Evolutionary conservation across 148 eudicot genomes (phyloP).

Genomic region (Cornus florida): DNA sequence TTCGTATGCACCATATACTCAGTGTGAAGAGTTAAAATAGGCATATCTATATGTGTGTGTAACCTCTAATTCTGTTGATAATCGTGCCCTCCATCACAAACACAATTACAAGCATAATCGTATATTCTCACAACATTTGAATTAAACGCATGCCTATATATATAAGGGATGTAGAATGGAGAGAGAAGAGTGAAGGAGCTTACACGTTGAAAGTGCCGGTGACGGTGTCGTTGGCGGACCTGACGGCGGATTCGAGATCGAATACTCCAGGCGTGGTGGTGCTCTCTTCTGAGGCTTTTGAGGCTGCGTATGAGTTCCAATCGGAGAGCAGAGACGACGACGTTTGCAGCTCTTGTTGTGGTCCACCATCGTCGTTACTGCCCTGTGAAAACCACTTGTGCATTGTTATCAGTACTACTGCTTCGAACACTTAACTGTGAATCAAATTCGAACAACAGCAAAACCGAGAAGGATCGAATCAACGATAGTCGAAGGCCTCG

Average conservation of each 20-base stretch:
- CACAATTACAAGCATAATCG: background rate
- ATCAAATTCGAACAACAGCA: too few relatives aligned
- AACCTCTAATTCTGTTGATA: too few relatives aligned
- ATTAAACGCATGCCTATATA: background rate
- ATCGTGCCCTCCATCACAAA: background rate
- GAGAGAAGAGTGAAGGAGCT: conserved; percentile 12
- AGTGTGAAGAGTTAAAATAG: too few relatives aligned
- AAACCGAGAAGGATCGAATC: too few relatives aligned
- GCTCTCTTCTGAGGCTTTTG: conserved; percentile 48
- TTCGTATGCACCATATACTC: too few relatives aligned
- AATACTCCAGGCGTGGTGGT: conserved; percentile 47
- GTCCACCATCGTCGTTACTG: conserved; percentile 22
- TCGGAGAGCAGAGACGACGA: conserved; percentile 71
- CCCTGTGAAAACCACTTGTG: conserved; percentile 50
- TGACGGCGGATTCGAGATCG: conserved; percentile 89
- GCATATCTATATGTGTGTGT: too few relatives aligned
- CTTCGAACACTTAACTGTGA: too few relatives aligned
- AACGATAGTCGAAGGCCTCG: too few relatives aligned
- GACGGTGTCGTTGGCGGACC: conserved; percentile 87
- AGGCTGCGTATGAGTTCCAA: conserved; percentile 85
- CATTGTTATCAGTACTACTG: conserved; percentile 14
- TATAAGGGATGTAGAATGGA: background rate
- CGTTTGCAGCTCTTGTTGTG: conserved; percentile 20
- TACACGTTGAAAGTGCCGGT: conserved; percentile 87
- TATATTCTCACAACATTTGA: background rate